Conservation (phyloP, 2,329 filamentous ascomycete genomes). For the Colletotrichum sp. region DNA sequence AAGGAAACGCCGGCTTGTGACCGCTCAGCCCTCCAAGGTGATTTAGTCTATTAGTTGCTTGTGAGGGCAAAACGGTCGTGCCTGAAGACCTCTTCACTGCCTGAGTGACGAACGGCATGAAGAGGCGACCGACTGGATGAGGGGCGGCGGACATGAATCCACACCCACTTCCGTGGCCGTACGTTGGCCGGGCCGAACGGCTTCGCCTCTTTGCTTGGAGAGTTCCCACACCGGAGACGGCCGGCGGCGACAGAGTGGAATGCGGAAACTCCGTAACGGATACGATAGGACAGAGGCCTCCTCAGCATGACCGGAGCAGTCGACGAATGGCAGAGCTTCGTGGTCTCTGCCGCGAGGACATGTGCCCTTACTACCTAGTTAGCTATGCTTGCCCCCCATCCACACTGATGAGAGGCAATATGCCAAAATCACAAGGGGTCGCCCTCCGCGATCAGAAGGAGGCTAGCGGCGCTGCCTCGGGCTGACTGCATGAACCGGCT, state of each 20-base stretch:
- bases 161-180: constrained; percentile 1
- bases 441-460: background rate
- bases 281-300: constrained; percentile 11
- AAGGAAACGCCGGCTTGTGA: background rate
- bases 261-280: background rate
- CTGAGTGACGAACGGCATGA: background rate
- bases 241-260: background rate
- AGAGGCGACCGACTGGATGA: background rate
- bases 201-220: background rate
- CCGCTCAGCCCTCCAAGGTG: background rate
- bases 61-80: background rate
- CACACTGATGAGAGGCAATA: background rate
- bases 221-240: constrained; percentile 1
- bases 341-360: background rate
- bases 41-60: background rate
- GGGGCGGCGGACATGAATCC: background rate
- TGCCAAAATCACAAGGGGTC: background rate
- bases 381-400: background rate
- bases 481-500: constrained; percentile 6
- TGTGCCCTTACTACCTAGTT: background rate
- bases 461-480: constrained; percentile 3
- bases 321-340: background rate
- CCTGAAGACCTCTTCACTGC: background rate
- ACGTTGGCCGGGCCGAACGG: constrained; percentile 4
- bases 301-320: background rate